Evolutionary conservation across 495 filamentous ascomycete species (phyloP), one percentile per base, ranked within the genome.

Genomic region (Beverwykella pulmonaria): DNA sequence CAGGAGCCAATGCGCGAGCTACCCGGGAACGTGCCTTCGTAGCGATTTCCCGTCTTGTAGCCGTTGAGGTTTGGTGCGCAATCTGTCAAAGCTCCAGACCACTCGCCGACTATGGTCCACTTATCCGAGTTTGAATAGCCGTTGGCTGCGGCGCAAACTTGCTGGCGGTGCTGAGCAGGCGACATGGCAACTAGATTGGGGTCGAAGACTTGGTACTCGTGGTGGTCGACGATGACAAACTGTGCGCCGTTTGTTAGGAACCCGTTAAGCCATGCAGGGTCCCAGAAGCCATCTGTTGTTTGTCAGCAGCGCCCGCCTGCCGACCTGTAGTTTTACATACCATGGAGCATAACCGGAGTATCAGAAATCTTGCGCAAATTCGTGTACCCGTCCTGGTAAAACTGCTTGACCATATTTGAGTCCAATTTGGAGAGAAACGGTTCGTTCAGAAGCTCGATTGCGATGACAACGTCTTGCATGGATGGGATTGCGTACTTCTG

Each of bases 371-470:
- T 68, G 15, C 83, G 84, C n/a, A 88, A 75, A 32, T 80, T 81
- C 14, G 80, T 80, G 78, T 81, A 88, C 12, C 83, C 81, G 46
- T 87, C 81, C 44, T 84, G 81, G 76, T 90, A 90, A 77, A 87
- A 92, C 52, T 85, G 74, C 67, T 83, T 80, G 5, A 78, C 74
- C 19, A 44, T 69, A 53, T 79, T 75, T 49, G 83, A 73, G 64
- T 86, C 77, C 19, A 90, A 78, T 1, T 77, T 79, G 9, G 76
- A 60, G n/a, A 77, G 76, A 47, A 84, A 52, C 19, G 84, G 90
- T 75, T 92, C 90, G 73, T 93, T 92, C 50, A 92, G 76, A 7
- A 90, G 82, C 72, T 92, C 84, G 69, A 93, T 88, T 0, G 84
- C 80, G 14, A 85, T 83, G 20, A 93, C 87, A 1, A 89, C 86